Base-by-base conservation (phyloP, 345 rosid species). In the Lepidium aucheri region DNA sequence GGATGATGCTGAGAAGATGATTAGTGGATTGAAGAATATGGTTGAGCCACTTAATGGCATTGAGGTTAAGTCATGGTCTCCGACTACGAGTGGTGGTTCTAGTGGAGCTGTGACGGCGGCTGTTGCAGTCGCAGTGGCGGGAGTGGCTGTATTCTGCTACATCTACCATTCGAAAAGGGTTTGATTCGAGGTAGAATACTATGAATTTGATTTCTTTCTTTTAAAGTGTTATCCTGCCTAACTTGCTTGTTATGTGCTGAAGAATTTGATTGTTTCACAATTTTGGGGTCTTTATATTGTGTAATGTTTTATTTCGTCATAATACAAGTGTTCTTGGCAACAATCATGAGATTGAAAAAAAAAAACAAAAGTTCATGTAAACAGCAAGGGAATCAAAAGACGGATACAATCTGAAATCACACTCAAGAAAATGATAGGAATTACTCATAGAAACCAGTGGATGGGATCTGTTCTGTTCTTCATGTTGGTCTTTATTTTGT, bases 131-230 rank as follows among this genome's bases (percentile, higher is more conserved):
- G 81, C 81, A 3, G 55, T 80, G 34, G 83, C 73, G 5, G 78
- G 68, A 38, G 84, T 79, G 0, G 88, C 85, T 17, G 86, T 84
- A 9, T 57, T 67, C 73, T 80, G 51, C 12, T 87, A 77, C 68
- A 46, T 77, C 73, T 77, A 65, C 78, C 81, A 44, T 54, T 63
- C 80, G 33, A 84, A 67, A 78, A 77, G 73, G 38, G 71, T 9
- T 43, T 86, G 68, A 83, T 53, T 77, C 67, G 39, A 14, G 59
- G 44, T 62, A 34, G 11, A 13, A n/a, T 22, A 63, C 57, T 24
- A 47, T 38, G 65, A 13, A 38, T 47, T 50, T 30, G 22, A 44
- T 65, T 26, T 20, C 40, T 34, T 60, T 44, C 44, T 30, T 66
- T 60, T 12, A 7, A 15, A 30, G 13, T 30, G 28, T 44, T 36